These are phyloP conservation scores for Berberis thunbergii DNA, from an alignment of 164 flowering plant species.

Conservation along the genomic window DNA sequence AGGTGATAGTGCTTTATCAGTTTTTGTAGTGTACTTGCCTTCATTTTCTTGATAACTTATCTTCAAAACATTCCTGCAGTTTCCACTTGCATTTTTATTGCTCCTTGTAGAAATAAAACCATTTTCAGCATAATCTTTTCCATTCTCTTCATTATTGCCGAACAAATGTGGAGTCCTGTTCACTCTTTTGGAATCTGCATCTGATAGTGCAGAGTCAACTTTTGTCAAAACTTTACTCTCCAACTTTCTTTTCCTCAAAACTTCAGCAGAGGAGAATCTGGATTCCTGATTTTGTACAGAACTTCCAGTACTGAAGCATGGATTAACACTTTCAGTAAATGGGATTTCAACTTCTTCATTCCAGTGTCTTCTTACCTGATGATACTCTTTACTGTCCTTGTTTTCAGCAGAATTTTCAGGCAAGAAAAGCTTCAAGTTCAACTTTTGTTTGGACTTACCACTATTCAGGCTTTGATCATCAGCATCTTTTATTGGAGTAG, in stretches of 20 bases:
- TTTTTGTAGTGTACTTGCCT: not conserved
- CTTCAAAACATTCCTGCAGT: conserved; percentile 7
- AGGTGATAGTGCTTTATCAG: not conserved
- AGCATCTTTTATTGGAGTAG: no score
- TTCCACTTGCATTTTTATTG: conserved; percentile 8
- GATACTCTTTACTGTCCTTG: conserved; percentile 5
- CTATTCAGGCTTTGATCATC: no score
- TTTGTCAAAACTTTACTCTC: not conserved
- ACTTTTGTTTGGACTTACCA: no score
- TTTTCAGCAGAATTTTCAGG: no score
- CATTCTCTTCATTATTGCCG: conserved; percentile 20
- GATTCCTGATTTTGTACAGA: not conserved
- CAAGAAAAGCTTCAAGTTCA: no score
- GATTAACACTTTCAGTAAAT: not conserved
- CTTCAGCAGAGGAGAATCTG: not conserved
- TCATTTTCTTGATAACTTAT: conserved; percentile 3
- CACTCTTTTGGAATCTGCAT: not conserved
- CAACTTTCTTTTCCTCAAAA: not conserved
- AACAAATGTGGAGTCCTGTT: conserved; percentile 1
- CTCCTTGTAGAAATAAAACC: conserved; percentile 45
- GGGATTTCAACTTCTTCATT: not conserved
- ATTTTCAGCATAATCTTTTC: conserved; percentile 11
- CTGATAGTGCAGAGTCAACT: not conserved
- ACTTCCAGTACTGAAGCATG: conserved; percentile 5
- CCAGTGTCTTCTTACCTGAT: conserved; percentile 3